Evolutionary conservation across 2,329 filamentous ascomycete species (phyloP), one percentile per base, ranked within the genome.

Genomic region (Exophiala phaeomuriformis): DNA sequence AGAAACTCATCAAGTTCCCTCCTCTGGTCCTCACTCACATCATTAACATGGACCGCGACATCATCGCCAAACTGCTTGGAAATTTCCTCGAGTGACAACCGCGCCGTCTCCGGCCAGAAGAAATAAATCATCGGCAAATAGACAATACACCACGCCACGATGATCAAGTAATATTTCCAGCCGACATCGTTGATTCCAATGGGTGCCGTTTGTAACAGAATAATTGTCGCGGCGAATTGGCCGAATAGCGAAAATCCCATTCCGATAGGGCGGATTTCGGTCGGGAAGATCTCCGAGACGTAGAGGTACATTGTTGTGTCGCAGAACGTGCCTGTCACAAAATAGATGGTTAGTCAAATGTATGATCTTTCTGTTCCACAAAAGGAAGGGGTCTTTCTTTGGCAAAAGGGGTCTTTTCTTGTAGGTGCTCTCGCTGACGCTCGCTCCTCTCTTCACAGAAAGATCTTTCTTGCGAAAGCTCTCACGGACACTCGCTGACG

Each of bases 241-340:
- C 75, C 75, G 49, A 78, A 77, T 1, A 78, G 57, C 0, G 72
- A 75, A 63, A 77, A 75, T 0, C 73, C 75, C 68, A 77, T 77
- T 5, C 75, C 76, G 32, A 77, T 78, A 0, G 75, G 70, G 1
- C 76, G 69, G 30, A 78, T 75, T 49, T 77, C 73, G 0, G 66
- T 74, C 2, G 71, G 73, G 62, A 73, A 75, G 12, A 75, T 75
- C 62, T 75, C 72, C 2, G 68, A 67, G 19, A 73, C 68, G 49
- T 75, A 75, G 10, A 74, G 64, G 49, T 75, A 76, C 65, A 74
- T 73, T n/a, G 71, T 75, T 1, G 74, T 74, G 55, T 76, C 74
- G 40, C 73, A 68, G 61, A 67, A 74, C 33, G 69, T 73, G 44
- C 66, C 67, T 19, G 19, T 19, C 19, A 19, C 19, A 19, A 19